A percentile compares a stretch with the other conserved stretches of the same genome.
These are phyloP conservation scores for Cladosporium sp. DNA, from an alignment of 2,329 filamentous ascomycete genomes.

Conservation along the genomic window DNA sequence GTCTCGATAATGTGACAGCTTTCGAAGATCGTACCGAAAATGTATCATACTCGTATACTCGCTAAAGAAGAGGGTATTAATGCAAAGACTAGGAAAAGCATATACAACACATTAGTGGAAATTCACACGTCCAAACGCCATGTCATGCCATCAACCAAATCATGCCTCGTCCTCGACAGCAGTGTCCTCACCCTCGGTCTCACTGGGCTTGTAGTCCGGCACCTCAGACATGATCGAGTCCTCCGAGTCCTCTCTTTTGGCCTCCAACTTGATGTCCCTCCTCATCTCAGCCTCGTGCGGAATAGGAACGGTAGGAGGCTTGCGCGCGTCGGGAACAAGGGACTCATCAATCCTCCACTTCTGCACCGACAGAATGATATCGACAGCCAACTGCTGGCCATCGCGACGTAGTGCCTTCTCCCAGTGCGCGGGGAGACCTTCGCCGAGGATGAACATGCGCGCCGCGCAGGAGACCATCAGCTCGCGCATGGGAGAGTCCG, in stretches of 20 bases:
- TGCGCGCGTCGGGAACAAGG: constrained; percentile 47
- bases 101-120: no score
- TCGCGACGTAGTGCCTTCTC: constrained; percentile 52
- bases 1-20: no score
- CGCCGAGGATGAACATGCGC: constrained; percentile 46
- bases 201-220: constrained; percentile 18
- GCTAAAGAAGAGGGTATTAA: no score
- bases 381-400: constrained; percentile 49
- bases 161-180: constrained; percentile 13
- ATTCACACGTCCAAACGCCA: background rate
- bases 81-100: no score
- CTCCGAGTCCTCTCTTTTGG: constrained; percentile 23
- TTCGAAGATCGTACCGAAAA: no score
- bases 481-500: constrained; percentile 29
- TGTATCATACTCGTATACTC: no score
- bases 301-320: constrained; percentile 38
- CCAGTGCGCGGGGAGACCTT: constrained; percentile 51
- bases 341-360: constrained; percentile 50
- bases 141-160: background rate
- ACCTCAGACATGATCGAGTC: constrained; percentile 22
- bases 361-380: constrained; percentile 52
- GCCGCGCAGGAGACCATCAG: constrained; percentile 45
- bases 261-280: constrained; percentile 32
- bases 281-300: constrained; percentile 32
- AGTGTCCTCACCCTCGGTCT: constrained; percentile 16